phyloP scores from a whole-genome alignment of 768 basidiomycete species.

The Ramaria rubella region DNA sequence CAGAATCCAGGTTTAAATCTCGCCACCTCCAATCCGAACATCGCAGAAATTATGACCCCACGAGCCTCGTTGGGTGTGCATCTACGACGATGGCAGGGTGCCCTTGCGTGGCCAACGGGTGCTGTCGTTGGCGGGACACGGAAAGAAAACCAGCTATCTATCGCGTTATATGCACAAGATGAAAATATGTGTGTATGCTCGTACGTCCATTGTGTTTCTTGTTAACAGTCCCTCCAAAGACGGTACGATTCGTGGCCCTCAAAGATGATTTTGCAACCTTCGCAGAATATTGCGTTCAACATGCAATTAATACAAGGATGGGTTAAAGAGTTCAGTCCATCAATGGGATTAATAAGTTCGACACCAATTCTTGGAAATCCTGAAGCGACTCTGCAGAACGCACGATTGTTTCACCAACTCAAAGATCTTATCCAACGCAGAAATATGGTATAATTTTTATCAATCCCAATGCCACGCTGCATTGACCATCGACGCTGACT shows the following conservation, averaged over 20 bases:
- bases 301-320: conserved; percentile 1
- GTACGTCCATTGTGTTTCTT: background rate
- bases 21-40: conserved; percentile 28
- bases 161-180: conserved; percentile 2
- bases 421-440: conserved; percentile 21
- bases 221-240: conserved; percentile 1
- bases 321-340: conserved; percentile 6
- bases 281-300: conserved; percentile 4
- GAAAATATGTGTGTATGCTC: background rate
- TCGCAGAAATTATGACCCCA: conserved; percentile 11
- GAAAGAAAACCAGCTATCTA: background rate
- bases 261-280: conserved; percentile 6
- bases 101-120: conserved; percentile 28
- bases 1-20: conserved; percentile 28
- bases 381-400: conserved; percentile 36
- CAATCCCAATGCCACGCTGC: no score
- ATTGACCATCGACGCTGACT: background rate
- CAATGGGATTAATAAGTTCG: conserved; percentile 1
- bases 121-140: background rate
- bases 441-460: conserved; percentile 40
- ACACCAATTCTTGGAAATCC: background rate
- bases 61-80: conserved; percentile 37
- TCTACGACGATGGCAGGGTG: conserved; percentile 36
- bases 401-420: conserved; percentile 37
- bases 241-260: conserved; percentile 12